Evolutionary conservation across 139 green algal genomes (phyloP).

Genomic region (Deuterostichococcus epilithicus): DNA sequence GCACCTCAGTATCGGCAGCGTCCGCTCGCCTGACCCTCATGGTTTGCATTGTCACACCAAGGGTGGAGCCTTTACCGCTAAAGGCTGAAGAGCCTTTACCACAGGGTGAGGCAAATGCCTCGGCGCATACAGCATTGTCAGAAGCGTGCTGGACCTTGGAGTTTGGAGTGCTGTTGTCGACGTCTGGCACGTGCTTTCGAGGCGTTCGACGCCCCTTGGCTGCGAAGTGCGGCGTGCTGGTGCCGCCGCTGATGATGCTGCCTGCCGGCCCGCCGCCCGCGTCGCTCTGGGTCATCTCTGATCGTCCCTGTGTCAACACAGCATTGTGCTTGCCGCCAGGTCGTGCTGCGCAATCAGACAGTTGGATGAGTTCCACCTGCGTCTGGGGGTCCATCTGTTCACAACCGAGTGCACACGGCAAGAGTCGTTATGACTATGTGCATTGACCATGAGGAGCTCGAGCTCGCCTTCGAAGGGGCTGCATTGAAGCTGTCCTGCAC

Average conservation of each 20-base stretch:
- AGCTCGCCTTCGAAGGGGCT: neutral
- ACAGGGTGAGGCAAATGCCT: neutral
- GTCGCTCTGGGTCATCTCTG: neutral
- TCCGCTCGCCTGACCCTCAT: too few relatives aligned
- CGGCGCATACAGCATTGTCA: neutral
- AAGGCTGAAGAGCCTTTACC: neutral
- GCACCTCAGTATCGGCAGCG: neutral
- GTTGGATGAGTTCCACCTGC: neutral
- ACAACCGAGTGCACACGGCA: neutral
- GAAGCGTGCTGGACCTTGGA: neutral
- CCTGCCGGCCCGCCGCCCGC: neutral
- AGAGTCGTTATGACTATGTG: neutral
- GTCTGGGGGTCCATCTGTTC: neutral
- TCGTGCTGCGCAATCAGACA: neutral
- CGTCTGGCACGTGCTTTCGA: neutral
- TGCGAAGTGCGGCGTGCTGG: neutral
- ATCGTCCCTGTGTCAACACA: conserved; percentile 1
- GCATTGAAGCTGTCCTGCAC: conserved; percentile 14
- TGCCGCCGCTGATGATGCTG: neutral
- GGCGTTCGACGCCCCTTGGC: neutral
- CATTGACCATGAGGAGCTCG: neutral
- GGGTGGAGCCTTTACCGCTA: neutral
- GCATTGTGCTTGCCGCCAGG: neutral
- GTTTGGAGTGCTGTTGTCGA: neutral
- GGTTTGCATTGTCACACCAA: too few relatives aligned